Evolutionary conservation across 2,329 filamentous ascomycete genomes (phyloP), one percentile per base, ranked within the genome.

Genomic region (Aureobasidium melanogenum): DNA sequence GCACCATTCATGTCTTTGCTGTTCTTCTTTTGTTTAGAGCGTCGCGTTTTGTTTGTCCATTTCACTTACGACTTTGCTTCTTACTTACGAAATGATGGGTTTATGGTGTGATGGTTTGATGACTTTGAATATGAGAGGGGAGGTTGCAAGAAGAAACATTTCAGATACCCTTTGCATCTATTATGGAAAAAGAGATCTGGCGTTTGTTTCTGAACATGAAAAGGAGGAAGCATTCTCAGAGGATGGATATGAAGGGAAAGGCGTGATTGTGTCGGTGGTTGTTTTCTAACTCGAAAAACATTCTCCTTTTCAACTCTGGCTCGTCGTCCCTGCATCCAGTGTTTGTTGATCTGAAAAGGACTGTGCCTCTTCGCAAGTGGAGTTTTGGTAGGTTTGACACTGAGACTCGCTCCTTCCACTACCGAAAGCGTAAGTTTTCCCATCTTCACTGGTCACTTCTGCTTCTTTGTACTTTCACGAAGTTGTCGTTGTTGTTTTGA

Each of bases 91-190:
- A 24, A 28, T 55, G 51, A 55, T 55, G 38, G 22, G 14, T 30
- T 55, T 41, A 55, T 55, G 51, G 51, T 43, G 38, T 55, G 51
- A 55, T 22, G 36, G 51, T 30, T 55, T 55, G 48, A 51, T 17
- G 48, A 38, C 39, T 38, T 38, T 24, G 19, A 8, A 17, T 38
- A 12, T 22, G n/a, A 47, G 46, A 34, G 6, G 15, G 9, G 9
- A 19, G 17, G 46, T n/a, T 34, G 4, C 26, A 50, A 34, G 30
- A 34, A 34, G 30, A 22, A 34, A 50, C 46, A 50, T 47, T 50
- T 8, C 28, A 34, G n/a, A 50, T 50, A 50, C 46, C 46, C 46
- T 50, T 50, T 19, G 46, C 26, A 50, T 50, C n/a, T 50, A 19
- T 22, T 22, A 50, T 50, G 46, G 46, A 50, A 50, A 50, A 34